Base-by-base conservation (phyloP, 1,284 basidiomycete species). In the Trichosporon inkin region DNA sequence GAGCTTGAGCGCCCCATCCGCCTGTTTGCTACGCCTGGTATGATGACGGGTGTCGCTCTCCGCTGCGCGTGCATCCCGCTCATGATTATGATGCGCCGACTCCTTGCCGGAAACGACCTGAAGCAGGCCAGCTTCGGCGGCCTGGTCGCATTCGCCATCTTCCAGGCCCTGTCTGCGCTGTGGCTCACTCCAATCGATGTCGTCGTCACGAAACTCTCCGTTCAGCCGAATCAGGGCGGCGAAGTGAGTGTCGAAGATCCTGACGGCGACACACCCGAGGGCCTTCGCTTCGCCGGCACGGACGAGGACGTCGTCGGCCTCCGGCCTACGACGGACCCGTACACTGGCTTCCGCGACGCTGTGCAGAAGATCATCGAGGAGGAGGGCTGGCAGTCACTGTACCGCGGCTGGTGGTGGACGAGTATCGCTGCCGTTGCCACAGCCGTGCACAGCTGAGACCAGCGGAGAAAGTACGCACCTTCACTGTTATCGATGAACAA, bases 221-320 rank as follows among this genome's bases (percentile, higher is more conserved):
- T 93, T 52, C 91, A 93, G 72, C 86, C 90, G 58, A 93, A 92
- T 68, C 86, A 89, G 63, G 85, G 85, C 7, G 84, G 84, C 6
- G 79, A 85, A 6, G 54, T 61, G 24, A 64, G 60, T 19, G 79
- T 84, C 14, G 84, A 85, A 28, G 86, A 87, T 57, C 84, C 84
- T 2, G 87, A 88, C 67, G 67, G 67, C 13, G 68, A 61, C 7
- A 80, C 80, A 3, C 86, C 88, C 61, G 85, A 87, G 60, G 81
- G 82, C 6, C 65, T 73, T 1, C 62, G 67, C 17, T 92, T 87
- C 70, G 83, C 86, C 32, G 89, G 88, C 6, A 80, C 82, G 14
- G 86, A 88, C 32, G 92, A 94, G 74, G 91, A 94, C 71, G 92
- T 95, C 10, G 91, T 95, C 67, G 89, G 89, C 13, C 77, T 93